Percentiles rank a stretch among this genome's conserved stretches.
Evolutionary conservation across 2,329 filamentous ascomycete species (phyloP).

Genomic region (Phoma sp.): DNA sequence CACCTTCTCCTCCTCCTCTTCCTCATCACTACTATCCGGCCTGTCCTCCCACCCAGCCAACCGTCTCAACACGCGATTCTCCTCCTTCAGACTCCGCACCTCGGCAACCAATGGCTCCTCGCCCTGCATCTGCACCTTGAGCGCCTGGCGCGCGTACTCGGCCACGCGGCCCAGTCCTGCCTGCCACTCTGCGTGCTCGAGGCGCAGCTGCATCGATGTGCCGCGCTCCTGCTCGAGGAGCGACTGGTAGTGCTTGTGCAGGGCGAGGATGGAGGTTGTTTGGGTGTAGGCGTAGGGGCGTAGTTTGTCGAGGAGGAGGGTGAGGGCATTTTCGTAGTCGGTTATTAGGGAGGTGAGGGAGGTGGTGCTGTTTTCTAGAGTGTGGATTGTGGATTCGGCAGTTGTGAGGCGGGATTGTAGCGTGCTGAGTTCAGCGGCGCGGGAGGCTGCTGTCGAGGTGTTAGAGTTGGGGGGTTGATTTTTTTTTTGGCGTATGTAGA

Average conservation of each 20-base stretch:
- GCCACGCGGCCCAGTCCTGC: slow-evolving; percentile 52
- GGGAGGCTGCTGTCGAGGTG: slow-evolving; percentile 34
- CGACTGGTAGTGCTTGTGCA: slow-evolving; percentile 57
- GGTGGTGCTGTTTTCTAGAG: slow-evolving; percentile 33
- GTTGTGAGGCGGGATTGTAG: slow-evolving; percentile 41
- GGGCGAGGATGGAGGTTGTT: slow-evolving; percentile 45
- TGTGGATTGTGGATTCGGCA: slow-evolving; percentile 35
- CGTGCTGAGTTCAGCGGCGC: slow-evolving; percentile 38
- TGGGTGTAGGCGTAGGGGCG: slow-evolving; percentile 35
- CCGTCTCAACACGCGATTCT: slow-evolving; percentile 55
- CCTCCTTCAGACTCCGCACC: slow-evolving; percentile 53
- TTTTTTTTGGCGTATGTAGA: neutral
- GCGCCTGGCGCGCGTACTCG: slow-evolving; percentile 50
- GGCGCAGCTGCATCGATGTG: slow-evolving; percentile 53
- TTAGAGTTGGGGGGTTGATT: neutral
- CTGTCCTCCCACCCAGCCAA: slow-evolving; percentile 55
- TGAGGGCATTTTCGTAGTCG: slow-evolving; percentile 53
- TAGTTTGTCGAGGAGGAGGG: slow-evolving; percentile 48
- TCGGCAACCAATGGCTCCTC: slow-evolving; percentile 47
- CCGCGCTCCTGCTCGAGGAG: slow-evolving; percentile 53
- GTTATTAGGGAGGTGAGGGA: slow-evolving; percentile 40
- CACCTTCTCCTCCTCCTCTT: slow-evolving; percentile 25
- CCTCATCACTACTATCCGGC: slow-evolving; percentile 51
- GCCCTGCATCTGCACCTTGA: slow-evolving; percentile 47
- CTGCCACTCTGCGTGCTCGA: slow-evolving; percentile 59